These are phyloP conservation scores for Echinosophora koreensis DNA, from an alignment of 306 rosid species.

Conservation along the genomic window DNA sequence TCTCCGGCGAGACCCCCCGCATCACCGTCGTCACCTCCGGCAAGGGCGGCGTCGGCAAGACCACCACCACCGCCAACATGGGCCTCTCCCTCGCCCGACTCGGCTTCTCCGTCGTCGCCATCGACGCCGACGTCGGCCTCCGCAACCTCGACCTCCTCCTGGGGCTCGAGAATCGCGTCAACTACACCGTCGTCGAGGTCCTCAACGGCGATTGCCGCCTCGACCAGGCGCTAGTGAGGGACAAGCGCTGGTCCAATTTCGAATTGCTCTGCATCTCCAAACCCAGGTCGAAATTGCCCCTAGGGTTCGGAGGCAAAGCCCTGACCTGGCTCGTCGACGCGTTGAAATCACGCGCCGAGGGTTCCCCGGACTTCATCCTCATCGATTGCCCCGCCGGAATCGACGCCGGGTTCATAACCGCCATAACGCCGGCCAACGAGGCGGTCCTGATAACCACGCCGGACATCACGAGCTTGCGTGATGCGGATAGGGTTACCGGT, in stretches of 20 bases:
- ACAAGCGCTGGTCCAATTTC: conserved; percentile 96
- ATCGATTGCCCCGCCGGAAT: conserved; percentile 97
- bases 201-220: conserved; percentile 96
- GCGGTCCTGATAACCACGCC: conserved; percentile 92
- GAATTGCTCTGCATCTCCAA: conserved; percentile 94
- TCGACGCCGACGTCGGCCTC: conserved; percentile 96
- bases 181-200: conserved; percentile 90
- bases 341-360: conserved; percentile 67
- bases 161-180: conserved; percentile 96
- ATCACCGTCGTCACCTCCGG: conserved; percentile 94
- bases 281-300: conserved; percentile 86
- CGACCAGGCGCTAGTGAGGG: conserved; percentile 93
- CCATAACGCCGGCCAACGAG: conserved; percentile 96
- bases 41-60: conserved; percentile 93
- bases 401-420: conserved; percentile 96
- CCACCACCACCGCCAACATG: conserved; percentile 93
- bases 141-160: conserved; percentile 97
- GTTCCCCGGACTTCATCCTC: conserved; percentile 82
- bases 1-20: conserved; percentile 93
- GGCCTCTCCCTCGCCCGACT: conserved; percentile 95
- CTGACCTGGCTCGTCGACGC: conserved; percentile 95
- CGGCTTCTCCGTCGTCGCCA: conserved; percentile 95
- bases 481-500: conserved; percentile 92
- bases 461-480: conserved; percentile 87
- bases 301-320: conserved; percentile 95